Base-by-base conservation (phyloP, 352 stramenopile species). In the Phytophthora pistaciae region DNA sequence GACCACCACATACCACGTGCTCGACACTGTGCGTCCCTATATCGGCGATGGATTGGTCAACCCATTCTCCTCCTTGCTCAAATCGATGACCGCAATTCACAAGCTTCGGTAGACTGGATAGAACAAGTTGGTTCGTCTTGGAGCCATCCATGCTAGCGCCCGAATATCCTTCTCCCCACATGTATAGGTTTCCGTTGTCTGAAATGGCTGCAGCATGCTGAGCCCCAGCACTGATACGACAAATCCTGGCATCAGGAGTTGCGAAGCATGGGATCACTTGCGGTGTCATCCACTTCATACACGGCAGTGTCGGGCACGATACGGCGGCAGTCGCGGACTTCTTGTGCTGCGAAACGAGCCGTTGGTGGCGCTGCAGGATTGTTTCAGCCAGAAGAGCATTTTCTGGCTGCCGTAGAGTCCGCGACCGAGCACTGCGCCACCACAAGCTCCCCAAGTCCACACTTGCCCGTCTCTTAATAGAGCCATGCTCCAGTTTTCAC, bases 121-220 rank as follows among this genome's bases (percentile, higher is more conserved):
- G 52, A n/a, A 56, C 18, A 50, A 50, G 7, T 44, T 21, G 5
- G 11, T 54, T 55, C 1, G 27, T 38, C 68, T 40, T 66, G 64
- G 1, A 70, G 3, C 36, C n/a, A 3, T 48, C 29, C 8, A 66
- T 50, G 0, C 55, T 60, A 8, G 6, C 1, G 11, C 29, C 36
- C 14, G 38, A 25, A 6, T 64, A 31, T 4, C 54, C 40, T 21
- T 83, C 75, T 5, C 84, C 84, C 97, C 97, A 99, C 36, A 96
- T 85, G 70, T 97, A 99, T 1, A 99, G 70, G 72, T 97, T 90
- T 11, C 96, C 96, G 21, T 82, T 78, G 3, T 79, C 72, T 11
- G 93, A 98, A 21, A 99, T 75, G 5, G 90, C 95, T 0, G 91
- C 87, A 5, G 88, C 92, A 69, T 99, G 96, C 50, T 86, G 89